Percentiles rank a stretch among this genome's conserved stretches.
Conservation (phyloP, 2,329 filamentous ascomycete genomes). For the Aspergillus pseudotamarii region DNA sequence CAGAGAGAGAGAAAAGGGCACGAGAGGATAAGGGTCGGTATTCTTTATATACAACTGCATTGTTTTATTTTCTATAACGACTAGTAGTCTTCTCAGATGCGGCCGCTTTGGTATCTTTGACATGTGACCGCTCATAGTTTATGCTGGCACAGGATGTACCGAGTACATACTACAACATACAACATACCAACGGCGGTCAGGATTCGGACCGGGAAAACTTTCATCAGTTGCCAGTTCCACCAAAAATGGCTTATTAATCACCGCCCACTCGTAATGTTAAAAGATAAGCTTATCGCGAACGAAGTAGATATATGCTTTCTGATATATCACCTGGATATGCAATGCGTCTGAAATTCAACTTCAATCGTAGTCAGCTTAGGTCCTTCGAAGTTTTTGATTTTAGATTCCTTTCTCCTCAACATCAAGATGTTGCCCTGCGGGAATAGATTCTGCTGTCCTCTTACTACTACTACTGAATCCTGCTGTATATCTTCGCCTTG, state of each 20-base stretch:
- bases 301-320: not conserved
- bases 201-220: not conserved
- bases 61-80: not conserved
- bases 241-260: not conserved
- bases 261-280: not conserved
- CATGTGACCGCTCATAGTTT: not conserved
- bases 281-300: not conserved
- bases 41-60: not conserved
- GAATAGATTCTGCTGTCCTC: not conserved
- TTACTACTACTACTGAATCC: too few relatives aligned
- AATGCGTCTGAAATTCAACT: not conserved
- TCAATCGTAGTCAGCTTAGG: not conserved
- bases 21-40: not conserved
- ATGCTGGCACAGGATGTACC: not conserved
- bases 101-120: not conserved
- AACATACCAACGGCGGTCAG: not conserved
- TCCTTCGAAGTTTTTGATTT: not conserved
- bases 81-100: not conserved
- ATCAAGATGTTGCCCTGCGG: not conserved
- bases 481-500: too few relatives aligned
- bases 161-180: not conserved
- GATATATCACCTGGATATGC: not conserved
- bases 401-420: not conserved
- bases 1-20: not conserved
- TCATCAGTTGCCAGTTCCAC: not conserved